phyloP scores from a whole-genome alignment of 306 rosid species.

The Rosa rugosa region DNA sequence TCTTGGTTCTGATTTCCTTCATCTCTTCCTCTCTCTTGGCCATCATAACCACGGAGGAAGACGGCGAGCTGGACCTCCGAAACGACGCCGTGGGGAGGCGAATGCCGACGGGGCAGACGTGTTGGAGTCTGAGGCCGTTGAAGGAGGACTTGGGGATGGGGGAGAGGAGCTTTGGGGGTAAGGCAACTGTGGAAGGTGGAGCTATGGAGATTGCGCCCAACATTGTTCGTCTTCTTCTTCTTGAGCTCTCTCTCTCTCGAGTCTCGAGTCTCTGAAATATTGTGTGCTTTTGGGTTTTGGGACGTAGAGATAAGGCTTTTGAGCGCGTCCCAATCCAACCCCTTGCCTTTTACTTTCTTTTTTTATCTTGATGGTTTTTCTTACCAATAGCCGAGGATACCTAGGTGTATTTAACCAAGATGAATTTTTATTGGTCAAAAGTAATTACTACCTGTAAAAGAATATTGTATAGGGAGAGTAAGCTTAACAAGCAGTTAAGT shows the following conservation, averaged over 20 bases:
- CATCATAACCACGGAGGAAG: slow-evolving; percentile 67
- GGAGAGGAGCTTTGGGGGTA: slow-evolving; percentile 30
- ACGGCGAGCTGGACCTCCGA: slow-evolving; percentile 19
- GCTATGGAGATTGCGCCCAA: slow-evolving; percentile 40
- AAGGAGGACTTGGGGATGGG: slow-evolving; percentile 43
- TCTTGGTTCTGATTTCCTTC: slow-evolving; percentile 66
- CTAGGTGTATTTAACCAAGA: too few relatives aligned
- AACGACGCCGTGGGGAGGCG: slow-evolving; percentile 24
- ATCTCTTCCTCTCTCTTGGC: slow-evolving; percentile 74
- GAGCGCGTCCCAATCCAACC: background rate
- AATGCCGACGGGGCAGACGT: slow-evolving; percentile 34
- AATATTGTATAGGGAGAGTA: too few relatives aligned
- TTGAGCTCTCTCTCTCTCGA: background rate
- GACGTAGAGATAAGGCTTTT: slow-evolving; percentile 1
- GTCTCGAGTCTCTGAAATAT: background rate
- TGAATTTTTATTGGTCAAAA: too few relatives aligned
- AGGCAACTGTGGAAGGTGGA: slow-evolving; percentile 37
- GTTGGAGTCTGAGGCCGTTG: slow-evolving; percentile 40
- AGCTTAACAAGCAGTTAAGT: too few relatives aligned
- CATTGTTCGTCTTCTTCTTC: slow-evolving; percentile 30
- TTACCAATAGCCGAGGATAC: too few relatives aligned
- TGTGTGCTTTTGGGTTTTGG: background rate
- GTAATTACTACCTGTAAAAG: too few relatives aligned
- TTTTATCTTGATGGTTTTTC: too few relatives aligned
- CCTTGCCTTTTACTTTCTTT: background rate